Evolutionary conservation across 257 asterid species (phyloP).

Genomic region (Solanum habrochaites): DNA sequence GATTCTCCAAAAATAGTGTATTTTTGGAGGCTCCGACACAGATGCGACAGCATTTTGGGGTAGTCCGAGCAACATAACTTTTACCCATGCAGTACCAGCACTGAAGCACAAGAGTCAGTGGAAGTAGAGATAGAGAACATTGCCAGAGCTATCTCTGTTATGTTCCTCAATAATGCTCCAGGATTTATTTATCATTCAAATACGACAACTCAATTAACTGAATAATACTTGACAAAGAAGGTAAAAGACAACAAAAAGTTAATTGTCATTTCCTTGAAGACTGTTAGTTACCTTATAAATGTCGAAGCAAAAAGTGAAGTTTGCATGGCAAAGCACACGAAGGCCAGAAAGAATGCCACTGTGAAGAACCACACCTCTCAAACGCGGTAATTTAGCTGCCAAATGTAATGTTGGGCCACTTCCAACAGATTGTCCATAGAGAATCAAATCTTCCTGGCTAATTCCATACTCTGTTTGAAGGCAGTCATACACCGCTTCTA

Average conservation of each 20-base stretch:
- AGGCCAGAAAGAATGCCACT: constrained; percentile 99
- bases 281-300: constrained; percentile 62
- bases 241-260: background rate
- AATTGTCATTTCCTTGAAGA: background rate
- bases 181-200: background rate
- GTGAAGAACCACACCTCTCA: constrained; percentile 96
- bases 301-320: constrained; percentile 81
- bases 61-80: background rate
- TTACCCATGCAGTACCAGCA: background rate
- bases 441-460: constrained; percentile 82
- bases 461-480: constrained; percentile 88
- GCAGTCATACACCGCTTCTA: constrained; percentile 92
- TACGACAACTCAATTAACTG: background rate
- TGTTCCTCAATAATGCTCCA: background rate
- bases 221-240: background rate
- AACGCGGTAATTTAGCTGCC: constrained; percentile 83
- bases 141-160: background rate
- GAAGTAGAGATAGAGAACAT: background rate
- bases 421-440: constrained; percentile 97
- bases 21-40: background rate
- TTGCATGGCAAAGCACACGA: constrained; percentile 94
- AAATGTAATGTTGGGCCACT: constrained; percentile 97
- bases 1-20: background rate
- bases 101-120: background rate
- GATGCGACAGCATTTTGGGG: background rate